phyloP scores from a whole-genome alignment of 148 eudicot species.

The Cornus florida region DNA sequence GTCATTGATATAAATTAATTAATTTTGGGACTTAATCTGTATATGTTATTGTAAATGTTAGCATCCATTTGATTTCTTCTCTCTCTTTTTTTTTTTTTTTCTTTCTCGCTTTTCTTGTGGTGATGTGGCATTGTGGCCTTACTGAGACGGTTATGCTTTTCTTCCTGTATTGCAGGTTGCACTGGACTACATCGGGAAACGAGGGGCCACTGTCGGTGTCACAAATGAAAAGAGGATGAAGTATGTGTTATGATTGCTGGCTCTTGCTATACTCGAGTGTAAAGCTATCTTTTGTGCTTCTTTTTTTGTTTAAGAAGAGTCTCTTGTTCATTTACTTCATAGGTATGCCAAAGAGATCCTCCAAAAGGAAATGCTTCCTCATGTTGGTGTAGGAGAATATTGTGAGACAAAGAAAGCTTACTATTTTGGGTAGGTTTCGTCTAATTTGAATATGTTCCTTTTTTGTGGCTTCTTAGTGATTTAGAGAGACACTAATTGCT shows the following conservation, averaged over 20 bases:
- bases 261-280: not conserved
- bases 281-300: not conserved
- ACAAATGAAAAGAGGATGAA: slow-evolving; percentile 90
- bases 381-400: no score
- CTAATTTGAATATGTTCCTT: no score
- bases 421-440: no score
- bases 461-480: no score
- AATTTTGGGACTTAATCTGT: not conserved
- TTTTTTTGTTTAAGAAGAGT: slow-evolving; percentile 6
- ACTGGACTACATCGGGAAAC: slow-evolving; percentile 93
- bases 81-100: no score
- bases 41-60: not conserved
- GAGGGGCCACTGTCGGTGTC: slow-evolving; percentile 96
- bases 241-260: slow-evolving; percentile 34
- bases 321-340: slow-evolving; percentile 19
- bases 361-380: no score
- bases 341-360: no score
- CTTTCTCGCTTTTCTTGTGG: no score
- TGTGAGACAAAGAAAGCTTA: no score
- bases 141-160: not conserved
- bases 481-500: no score
- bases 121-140: not conserved
- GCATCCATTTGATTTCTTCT: not conserved
- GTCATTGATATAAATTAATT: no score
- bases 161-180: slow-evolving; percentile 60